Evolutionary conservation across 2,329 filamentous ascomycete species (phyloP).

Genomic region (Paecilomyces sp.): DNA sequence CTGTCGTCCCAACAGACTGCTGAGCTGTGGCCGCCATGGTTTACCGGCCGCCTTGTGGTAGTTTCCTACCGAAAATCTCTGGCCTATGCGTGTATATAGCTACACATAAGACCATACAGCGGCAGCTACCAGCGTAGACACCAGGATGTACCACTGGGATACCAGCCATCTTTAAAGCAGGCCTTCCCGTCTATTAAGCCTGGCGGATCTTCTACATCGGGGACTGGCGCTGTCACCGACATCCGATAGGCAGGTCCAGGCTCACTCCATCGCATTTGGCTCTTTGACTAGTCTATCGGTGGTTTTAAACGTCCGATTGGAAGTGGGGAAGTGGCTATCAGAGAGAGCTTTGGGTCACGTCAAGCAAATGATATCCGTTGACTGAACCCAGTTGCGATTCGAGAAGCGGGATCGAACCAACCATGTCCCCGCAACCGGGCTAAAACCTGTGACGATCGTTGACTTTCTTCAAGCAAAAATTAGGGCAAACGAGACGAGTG

Average conservation of each 20-base stretch:
- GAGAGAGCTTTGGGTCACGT: neutral
- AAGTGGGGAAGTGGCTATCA: neutral
- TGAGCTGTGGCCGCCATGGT: neutral
- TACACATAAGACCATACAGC: neutral
- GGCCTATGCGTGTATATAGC: neutral
- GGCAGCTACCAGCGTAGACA: neutral
- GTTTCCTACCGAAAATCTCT: neutral
- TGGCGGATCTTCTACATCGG: constrained; percentile 7
- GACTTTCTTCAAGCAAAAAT: neutral
- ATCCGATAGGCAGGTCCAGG: neutral
- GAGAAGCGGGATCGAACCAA: neutral
- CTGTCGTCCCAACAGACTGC: neutral
- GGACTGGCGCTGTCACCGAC: neutral
- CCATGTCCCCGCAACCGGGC: neutral
- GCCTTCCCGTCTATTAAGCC: neutral
- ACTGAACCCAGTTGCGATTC: neutral
- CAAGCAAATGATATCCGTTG: neutral
- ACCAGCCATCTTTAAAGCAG: neutral
- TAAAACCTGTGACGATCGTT: neutral
- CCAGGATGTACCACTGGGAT: neutral
- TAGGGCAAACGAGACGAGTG: neutral
- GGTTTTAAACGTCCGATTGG: neutral
- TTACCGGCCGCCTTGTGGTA: neutral
- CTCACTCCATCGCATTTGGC: constrained; percentile 15
- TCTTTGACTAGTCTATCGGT: constrained; percentile 14